phyloP scores from a whole-genome alignment of 2,329 filamentous ascomycete genomes.

The Colletotrichum trifolii region DNA sequence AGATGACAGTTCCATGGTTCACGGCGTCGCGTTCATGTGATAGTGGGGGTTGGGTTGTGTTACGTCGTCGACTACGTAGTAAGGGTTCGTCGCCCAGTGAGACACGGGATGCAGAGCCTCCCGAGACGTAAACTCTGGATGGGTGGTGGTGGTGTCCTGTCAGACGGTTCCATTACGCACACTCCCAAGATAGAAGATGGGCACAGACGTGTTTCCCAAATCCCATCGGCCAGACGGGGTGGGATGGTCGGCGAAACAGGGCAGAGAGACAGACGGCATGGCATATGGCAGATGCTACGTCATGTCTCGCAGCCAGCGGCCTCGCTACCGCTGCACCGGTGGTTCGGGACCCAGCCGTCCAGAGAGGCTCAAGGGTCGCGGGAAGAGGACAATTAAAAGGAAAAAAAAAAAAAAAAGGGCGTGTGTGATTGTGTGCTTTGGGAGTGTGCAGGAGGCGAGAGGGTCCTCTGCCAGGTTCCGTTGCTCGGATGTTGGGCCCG shows the following conservation, averaged over 20 bases:
- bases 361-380: no score
- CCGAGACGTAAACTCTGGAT: not conserved
- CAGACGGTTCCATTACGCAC: slow-evolving; percentile 6
- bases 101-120: slow-evolving; percentile 31
- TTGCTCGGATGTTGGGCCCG: slow-evolving; percentile 32
- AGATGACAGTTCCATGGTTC: slow-evolving; percentile 11
- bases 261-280: slow-evolving; percentile 4
- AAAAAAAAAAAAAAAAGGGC: not conserved
- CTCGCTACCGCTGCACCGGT: slow-evolving; percentile 26
- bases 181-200: slow-evolving; percentile 4
- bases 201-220: not conserved
- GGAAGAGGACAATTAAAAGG: no score
- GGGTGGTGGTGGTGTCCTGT: slow-evolving; percentile 15
- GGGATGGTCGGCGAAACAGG: not conserved
- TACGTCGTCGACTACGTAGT: slow-evolving; percentile 29
- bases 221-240: not conserved
- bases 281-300: slow-evolving; percentile 18
- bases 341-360: slow-evolving; percentile 17
- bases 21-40: slow-evolving; percentile 20
- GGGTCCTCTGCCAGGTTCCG: slow-evolving; percentile 15
- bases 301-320: slow-evolving; percentile 18
- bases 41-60: slow-evolving; percentile 20
- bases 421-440: not conserved
- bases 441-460: not conserved
- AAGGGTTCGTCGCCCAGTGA: slow-evolving; percentile 14